These are phyloP conservation scores for Brassica cretica DNA, from an alignment of 345 rosid species.

Conservation along the genomic window DNA sequence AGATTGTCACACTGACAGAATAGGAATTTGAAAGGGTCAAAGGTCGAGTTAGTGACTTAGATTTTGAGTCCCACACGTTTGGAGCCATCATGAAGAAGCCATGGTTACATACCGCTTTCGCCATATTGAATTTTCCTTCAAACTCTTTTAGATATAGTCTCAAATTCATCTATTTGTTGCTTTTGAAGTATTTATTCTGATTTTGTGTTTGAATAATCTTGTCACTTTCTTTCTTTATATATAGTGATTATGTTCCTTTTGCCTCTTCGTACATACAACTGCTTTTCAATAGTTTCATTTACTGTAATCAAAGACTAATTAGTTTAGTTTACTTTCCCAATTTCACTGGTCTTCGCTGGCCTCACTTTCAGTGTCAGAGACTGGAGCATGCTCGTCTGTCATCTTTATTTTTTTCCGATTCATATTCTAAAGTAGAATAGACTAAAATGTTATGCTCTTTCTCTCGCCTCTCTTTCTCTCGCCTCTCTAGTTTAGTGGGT, in stretches of 20 bases:
- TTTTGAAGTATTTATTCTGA: background rate
- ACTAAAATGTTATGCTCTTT: no score
- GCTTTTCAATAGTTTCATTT: background rate
- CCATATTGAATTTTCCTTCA: slow-evolving; percentile 37
- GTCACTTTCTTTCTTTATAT: background rate
- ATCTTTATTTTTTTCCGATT: background rate
- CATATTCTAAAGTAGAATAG: background rate
- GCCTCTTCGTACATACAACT: background rate
- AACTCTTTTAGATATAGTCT: background rate
- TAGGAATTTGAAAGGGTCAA: slow-evolving; percentile 26
- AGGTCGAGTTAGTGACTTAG: slow-evolving; percentile 46
- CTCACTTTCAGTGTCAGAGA: background rate
- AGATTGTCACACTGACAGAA: slow-evolving; percentile 41
- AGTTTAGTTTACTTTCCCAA: background rate
- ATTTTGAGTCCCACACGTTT: slow-evolving; percentile 42
- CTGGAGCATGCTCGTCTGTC: background rate
- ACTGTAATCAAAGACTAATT: background rate
- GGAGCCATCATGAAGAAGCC: slow-evolving; percentile 66
- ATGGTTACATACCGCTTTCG: slow-evolving; percentile 52
- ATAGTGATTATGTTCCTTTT: background rate
- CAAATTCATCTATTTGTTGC: slow-evolving; percentile 31
- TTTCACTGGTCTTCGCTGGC: background rate
- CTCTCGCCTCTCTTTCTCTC: no score
- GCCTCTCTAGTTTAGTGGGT: no score
- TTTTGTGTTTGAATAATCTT: background rate